phyloP scores from a whole-genome alignment of 805 yeast genomes.

The Monosporozyma servazzii region DNA sequence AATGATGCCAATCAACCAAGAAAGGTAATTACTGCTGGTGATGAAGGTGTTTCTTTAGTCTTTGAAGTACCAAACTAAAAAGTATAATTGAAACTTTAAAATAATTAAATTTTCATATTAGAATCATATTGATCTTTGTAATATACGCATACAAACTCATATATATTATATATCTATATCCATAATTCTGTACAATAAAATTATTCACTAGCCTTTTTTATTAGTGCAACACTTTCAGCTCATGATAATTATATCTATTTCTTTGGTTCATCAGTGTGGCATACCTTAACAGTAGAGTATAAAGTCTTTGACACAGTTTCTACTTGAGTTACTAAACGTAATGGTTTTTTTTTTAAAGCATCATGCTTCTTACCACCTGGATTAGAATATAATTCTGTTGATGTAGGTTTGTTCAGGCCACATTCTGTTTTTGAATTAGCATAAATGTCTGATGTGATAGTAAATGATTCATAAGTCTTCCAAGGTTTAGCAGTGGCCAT shows the following conservation, averaged over 20 bases:
- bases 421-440: not conserved
- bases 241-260: not conserved
- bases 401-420: not conserved
- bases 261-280: not conserved
- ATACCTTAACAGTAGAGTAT: not conserved
- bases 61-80: constrained; percentile 36
- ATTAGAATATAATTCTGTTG: not conserved
- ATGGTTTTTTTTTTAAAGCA: not conserved
- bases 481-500: constrained; percentile 32
- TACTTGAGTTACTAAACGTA: not conserved
- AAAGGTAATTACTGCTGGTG: constrained; percentile 85
- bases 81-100: not conserved
- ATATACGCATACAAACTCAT: not conserved
- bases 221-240: not conserved
- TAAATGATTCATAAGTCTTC: constrained; percentile 13
- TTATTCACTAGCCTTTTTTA: not conserved
- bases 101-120: not conserved
- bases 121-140: not conserved
- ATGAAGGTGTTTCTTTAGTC: constrained; percentile 86
- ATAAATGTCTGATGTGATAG: constrained; percentile 8
- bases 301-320: not conserved
- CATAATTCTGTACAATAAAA: not conserved
- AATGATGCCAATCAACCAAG: constrained; percentile 21
- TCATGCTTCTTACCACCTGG: not conserved
- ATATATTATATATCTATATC: not conserved